These are phyloP conservation scores for Polyporus tsugae DNA, from an alignment of 1,284 basidiomycete genomes.

Conservation along the genomic window DNA sequence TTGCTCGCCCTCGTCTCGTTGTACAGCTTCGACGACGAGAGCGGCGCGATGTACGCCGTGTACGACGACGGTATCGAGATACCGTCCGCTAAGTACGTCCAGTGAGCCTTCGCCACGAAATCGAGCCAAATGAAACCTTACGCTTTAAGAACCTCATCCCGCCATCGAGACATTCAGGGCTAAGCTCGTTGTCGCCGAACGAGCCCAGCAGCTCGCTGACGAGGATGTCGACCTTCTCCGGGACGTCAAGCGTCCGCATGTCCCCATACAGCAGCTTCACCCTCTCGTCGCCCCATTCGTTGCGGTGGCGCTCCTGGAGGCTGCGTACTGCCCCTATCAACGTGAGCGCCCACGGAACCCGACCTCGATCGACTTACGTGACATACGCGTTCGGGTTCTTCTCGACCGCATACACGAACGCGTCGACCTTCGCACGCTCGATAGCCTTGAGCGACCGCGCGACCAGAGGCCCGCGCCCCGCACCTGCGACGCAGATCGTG, in stretches of 20 bases:
- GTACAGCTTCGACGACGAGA: slow-evolving; percentile 93
- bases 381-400: slow-evolving; percentile 96
- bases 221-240: slow-evolving; percentile 91
- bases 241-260: slow-evolving; percentile 86
- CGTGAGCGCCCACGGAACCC: slow-evolving; percentile 14
- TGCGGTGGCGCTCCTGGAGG: slow-evolving; percentile 80
- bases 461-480: slow-evolving; percentile 96
- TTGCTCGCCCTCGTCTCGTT: slow-evolving; percentile 77
- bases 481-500: slow-evolving; percentile 91
- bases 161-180: slow-evolving; percentile 98
- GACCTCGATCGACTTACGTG: slow-evolving; percentile 66
- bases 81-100: slow-evolving; percentile 72
- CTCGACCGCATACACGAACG: slow-evolving; percentile 89
- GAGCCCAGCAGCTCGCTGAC: slow-evolving; percentile 96
- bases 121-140: slow-evolving; percentile 48
- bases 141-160: slow-evolving; percentile 91
- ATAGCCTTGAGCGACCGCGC: slow-evolving; percentile 85
- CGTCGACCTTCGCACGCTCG: slow-evolving; percentile 70
- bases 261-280: slow-evolving; percentile 92
- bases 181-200: slow-evolving; percentile 99
- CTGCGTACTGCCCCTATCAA: slow-evolving; percentile 49
- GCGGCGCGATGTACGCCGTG: slow-evolving; percentile 92
- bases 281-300: slow-evolving; percentile 81
- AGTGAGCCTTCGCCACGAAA: background rate
- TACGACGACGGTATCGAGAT: slow-evolving; percentile 98